Evolutionary conservation across 805 yeast genomes (phyloP), one percentile per base, ranked within the genome.

Genomic region (Huiozyma sinensis): DNA sequence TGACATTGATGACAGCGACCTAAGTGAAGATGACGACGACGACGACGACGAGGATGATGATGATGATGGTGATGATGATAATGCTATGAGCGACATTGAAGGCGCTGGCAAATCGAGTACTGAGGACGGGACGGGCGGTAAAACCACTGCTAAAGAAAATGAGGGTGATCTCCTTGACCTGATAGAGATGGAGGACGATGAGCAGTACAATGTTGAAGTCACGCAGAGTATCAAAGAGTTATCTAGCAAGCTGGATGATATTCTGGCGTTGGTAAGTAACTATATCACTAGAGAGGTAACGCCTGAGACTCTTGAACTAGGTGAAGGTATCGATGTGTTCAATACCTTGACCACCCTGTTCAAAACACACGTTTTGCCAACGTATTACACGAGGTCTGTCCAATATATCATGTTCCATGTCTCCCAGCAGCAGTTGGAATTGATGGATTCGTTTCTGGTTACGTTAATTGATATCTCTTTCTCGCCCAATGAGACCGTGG

Each of bases 311-410:
- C 56, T 82, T 30, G 72, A 72, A 43, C 65, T 72, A 27, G 88
- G 84, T 10, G 77, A 74, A 45, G 86, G 88, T 1, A 74, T 86
- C 6, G 64, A 71, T 10, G 66, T 85, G 11, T 90, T 81, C 66
- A 81, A 81, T 51, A 81, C 85, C 2, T 67, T 92, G 44, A 75
- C 83, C 1, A 76, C 89, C 1, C 68, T 85, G 28, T 90, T 90
- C 71, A 80, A 79, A 55, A 73, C 87, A 1, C 92, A 86, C 53
- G 75, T 92, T 35, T 68, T 90, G 48, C 94, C 97, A 27, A 92
- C 98, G 1, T 95, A 89, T 62, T 82, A 83, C 60, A 90, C 97
- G 9, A 79, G 85, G 55, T 81, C 88, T 36, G 80, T 86, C 24
- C 98, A 90, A 63, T 90, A 83, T 58, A 67, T 89, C 28, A 63